Evolutionary conservation across 2,329 filamentous ascomycete genomes (phyloP), one percentile per base, ranked within the genome.

Genomic region (Aspergillus pseudonomiae): DNA sequence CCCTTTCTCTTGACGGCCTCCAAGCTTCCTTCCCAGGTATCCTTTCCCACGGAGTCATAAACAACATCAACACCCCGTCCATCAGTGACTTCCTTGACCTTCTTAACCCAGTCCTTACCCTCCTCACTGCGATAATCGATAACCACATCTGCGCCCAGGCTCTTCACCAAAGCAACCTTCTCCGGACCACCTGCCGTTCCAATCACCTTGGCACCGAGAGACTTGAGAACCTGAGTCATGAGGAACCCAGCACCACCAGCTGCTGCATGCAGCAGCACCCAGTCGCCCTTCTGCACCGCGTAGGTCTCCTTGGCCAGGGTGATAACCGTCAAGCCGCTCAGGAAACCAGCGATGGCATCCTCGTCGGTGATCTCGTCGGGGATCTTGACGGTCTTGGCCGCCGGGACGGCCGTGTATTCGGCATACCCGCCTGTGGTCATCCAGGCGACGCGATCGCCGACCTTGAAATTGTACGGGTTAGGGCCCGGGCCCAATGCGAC

Each of bases 51-150:
- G 6, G 91, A 91, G 75, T 97, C 93, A 74, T 93, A 96, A 32
- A 96, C 90, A 11, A 89, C 92, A 67, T 88, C 86, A 2, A 90
- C 89, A 9, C 94, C 94, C 64, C 88, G 80, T 0, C 90, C 90
- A 2, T 83, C 86, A 0, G 93, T 97, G 56, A 92, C 88, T 82
- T 97, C 93, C 73, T 96, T 96, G 63, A 97, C 84, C 73, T 85
- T 84, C 67, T 96, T 91, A 61, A 95, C 89, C 75, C 85, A 85
- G 60, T 95, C 91, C 50, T 95, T 86, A 70, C 89, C 89, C 66
- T 93, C 91, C 74, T 96, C 91, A 67, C 97, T 81, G 80, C 93
- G 94, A 68, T 93, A 94, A 75, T 92, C 89, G 69, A 97, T 84
- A 61, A 90, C 81, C 68, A 89, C 88, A 70, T 89, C 86, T 0